Conservation (phyloP, 306 rosid genomes). For the Coriaria nepalensis region DNA sequence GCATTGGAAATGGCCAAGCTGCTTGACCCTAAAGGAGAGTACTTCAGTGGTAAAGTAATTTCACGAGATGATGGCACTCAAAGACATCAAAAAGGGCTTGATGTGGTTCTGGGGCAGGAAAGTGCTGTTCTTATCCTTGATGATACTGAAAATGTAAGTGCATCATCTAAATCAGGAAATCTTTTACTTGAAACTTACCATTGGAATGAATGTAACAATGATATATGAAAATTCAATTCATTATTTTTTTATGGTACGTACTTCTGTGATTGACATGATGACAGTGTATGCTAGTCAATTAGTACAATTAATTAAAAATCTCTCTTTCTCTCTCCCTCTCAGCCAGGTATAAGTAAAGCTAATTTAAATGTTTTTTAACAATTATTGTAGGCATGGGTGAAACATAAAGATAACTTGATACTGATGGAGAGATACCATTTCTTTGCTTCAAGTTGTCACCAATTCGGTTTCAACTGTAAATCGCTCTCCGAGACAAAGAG, state of each 20-base stretch:
- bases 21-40: conserved; percentile 74
- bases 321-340: too few relatives aligned
- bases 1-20: conserved; percentile 83
- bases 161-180: neutral
- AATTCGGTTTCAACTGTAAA: conserved; percentile 58
- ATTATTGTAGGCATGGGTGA: conserved; percentile 67
- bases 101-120: conserved; percentile 76
- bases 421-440: conserved; percentile 91
- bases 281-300: too few relatives aligned
- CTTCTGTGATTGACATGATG: too few relatives aligned
- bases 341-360: neutral
- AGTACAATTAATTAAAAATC: too few relatives aligned
- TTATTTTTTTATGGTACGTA: too few relatives aligned
- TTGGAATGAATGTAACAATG: too few relatives aligned
- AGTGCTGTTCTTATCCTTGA: conserved; percentile 84
- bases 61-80: conserved; percentile 91
- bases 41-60: conserved; percentile 57
- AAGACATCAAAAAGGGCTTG: conserved; percentile 83
- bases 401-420: conserved; percentile 66
- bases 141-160: conserved; percentile 78
- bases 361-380: conserved; percentile 2
- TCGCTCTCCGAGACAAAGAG: conserved; percentile 60
- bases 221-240: too few relatives aligned
- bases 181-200: too few relatives aligned
- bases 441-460: conserved; percentile 74